These are phyloP conservation scores for Ophryocystis elektroscirrha DNA, from an alignment of 169 alveolate genomes.

Conservation along the genomic window DNA sequence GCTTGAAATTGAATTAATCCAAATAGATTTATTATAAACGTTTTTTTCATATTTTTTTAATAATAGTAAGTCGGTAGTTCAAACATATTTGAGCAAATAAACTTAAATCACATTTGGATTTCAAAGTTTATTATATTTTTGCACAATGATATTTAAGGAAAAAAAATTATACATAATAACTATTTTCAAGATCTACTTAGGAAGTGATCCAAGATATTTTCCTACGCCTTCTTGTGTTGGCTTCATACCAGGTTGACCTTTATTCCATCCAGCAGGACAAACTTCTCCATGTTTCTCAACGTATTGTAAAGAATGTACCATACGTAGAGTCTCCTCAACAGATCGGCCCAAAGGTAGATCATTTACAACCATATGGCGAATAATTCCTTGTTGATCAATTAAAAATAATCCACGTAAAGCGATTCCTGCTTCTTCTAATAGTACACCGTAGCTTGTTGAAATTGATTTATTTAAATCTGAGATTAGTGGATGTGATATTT, in stretches of 20 bases:
- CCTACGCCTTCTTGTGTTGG: conserved; percentile 72
- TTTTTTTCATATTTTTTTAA: no score
- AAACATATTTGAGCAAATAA: no score
- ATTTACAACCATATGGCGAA: conserved; percentile 75
- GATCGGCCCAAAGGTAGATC: conserved; percentile 98
- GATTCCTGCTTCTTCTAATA: conserved; percentile 66
- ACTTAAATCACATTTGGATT: no score
- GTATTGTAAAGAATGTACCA: conserved; percentile 79
- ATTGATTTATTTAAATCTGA: conserved; percentile 71
- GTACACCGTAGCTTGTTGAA: conserved; percentile 67
- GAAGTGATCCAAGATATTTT: no score
- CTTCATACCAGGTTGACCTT: conserved; percentile 79
- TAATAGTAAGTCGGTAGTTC: no score
- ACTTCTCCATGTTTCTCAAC: conserved; percentile 90
- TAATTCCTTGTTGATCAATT: conserved; percentile 78
- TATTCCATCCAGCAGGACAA: conserved; percentile 95
- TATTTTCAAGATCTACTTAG: no score
- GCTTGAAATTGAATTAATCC: no score
- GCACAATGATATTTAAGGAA: no score
- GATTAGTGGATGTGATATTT: conserved; percentile 55
- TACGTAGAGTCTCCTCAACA: conserved; percentile 72
- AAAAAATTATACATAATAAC: no score
- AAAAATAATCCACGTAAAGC: conserved; percentile 92
- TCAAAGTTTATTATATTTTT: no score
- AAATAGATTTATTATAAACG: no score